phyloP scores from a whole-genome alignment of 345 rosid genomes.

The Garcia nutans region DNA sequence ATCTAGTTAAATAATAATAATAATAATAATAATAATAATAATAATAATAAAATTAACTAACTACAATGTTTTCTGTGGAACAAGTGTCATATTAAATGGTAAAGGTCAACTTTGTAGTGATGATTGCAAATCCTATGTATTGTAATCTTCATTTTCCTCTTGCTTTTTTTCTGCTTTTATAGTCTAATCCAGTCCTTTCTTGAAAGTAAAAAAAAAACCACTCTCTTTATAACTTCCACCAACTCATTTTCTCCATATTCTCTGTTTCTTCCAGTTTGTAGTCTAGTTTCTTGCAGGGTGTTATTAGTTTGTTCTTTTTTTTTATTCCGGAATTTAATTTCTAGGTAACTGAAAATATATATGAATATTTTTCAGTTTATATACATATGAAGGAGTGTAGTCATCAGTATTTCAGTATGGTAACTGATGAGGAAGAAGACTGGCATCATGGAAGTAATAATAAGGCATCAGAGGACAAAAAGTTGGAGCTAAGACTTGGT shows the following conservation, averaged over 20 bases:
- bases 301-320: background rate
- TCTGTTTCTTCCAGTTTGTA: too few relatives aligned
- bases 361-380: too few relatives aligned
- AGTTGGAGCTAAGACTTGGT: constrained; percentile 45
- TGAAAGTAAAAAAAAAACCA: background rate
- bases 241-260: too few relatives aligned
- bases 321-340: background rate
- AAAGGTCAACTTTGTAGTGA: too few relatives aligned
- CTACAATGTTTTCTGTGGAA: too few relatives aligned
- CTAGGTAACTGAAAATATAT: background rate
- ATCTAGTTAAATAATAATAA: background rate
- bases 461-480: constrained; percentile 29
- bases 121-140: too few relatives aligned
- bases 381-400: constrained; percentile 20
- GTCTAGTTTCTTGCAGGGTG: background rate
- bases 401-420: constrained; percentile 10
- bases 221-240: background rate
- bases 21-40: background rate
- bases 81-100: too few relatives aligned
- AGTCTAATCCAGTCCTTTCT: too few relatives aligned
- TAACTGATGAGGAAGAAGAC: constrained; percentile 9
- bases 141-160: background rate
- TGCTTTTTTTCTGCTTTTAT: background rate
- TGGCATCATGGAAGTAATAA: background rate
- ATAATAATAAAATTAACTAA: too few relatives aligned